Base-by-base conservation (phyloP, 495 filamentous ascomycete species). In the Lentithecium fluviatile region DNA sequence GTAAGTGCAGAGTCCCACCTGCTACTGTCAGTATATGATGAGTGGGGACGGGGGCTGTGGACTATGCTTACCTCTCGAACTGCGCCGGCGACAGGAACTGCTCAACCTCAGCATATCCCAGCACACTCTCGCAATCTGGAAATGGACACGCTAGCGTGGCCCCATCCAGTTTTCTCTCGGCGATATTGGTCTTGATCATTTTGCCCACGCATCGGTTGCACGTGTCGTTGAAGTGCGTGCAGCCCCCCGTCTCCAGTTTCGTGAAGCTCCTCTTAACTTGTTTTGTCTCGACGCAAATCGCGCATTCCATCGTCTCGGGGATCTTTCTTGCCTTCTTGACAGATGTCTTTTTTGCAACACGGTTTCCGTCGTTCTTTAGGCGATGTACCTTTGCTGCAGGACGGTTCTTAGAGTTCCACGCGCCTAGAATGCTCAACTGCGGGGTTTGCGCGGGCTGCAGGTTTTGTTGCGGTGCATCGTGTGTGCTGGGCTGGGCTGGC, bases 21-120 rank as follows among this genome's bases (percentile, higher is more conserved):
- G 36, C 25, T 12, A 4, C 6, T 50, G 25, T 59, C n/a, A 50
- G 56, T 51, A 42, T 17, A 38, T 17, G 17, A 36, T 20, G 10
- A n/a, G 20, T 50, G 15, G 7, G 17, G 21, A 51, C 6, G 13
- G 25, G 19, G 53, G 26, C 36, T 15, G 15, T n/a, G 12, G 11
- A 15, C n/a, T 24, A 8, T 32, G 52, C 56, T 52, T 52, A 60
- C 56, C 17, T 34, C 34, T 52, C 21, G 17, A 60, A 60, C 3
- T 50, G 2, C 6, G 7, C 34, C 38, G 40, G 24, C 20, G 23
- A 5, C 19, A 60, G 21, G 12, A 52, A 32, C 15, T 51, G 2
- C 20, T 46, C 34, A 7, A 45, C 20, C 8, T 19, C n/a, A 1
- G 49, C 26, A 26, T 6, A 52, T 6, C 17, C 3, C 36, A 60